These are phyloP conservation scores for Cercophora newfieldiana DNA, from an alignment of 495 filamentous ascomycete species.

Conservation along the genomic window DNA sequence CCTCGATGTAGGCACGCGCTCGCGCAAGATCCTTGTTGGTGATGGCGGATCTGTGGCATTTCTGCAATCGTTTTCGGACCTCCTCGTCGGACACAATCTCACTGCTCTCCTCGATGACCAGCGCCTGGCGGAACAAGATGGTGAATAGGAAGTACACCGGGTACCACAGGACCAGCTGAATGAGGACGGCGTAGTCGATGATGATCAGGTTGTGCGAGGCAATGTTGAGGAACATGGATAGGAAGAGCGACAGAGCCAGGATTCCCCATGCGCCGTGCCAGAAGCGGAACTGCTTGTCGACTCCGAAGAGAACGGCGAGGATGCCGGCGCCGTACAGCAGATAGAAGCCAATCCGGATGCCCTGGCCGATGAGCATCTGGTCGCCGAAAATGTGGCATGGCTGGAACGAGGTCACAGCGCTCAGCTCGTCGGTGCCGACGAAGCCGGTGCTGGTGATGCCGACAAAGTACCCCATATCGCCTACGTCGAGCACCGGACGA, in stretches of 20 bases:
- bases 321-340: conserved; percentile 33
- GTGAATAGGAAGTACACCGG: conserved; percentile 36
- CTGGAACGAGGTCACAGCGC: conserved; percentile 31
- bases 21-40: conserved; percentile 24
- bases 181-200: conserved; percentile 35
- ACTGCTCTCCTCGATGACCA: conserved; percentile 20
- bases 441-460: conserved; percentile 32
- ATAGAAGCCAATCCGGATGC: conserved; percentile 36
- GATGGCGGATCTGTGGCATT: conserved; percentile 17
- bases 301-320: conserved; percentile 29
- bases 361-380: conserved; percentile 36
- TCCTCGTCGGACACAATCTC: conserved; percentile 22
- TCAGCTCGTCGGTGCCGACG: conserved; percentile 33
- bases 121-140: conserved; percentile 29
- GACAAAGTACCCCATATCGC: conserved; percentile 31
- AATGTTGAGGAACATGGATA: conserved; percentile 33
- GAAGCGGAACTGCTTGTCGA: conserved; percentile 36
- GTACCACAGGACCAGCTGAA: conserved; percentile 36
- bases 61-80: conserved; percentile 24
- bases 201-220: conserved; percentile 30
- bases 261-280: conserved; percentile 36
- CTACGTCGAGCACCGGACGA: neutral
- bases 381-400: conserved; percentile 38
- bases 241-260: conserved; percentile 31
- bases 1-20: conserved; percentile 29